A percentile compares a stretch with the other conserved stretches of the same genome.
phyloP scores from a whole-genome alignment of 2,329 filamentous ascomycete species.

The Hymenoscyphus infarciens region DNA sequence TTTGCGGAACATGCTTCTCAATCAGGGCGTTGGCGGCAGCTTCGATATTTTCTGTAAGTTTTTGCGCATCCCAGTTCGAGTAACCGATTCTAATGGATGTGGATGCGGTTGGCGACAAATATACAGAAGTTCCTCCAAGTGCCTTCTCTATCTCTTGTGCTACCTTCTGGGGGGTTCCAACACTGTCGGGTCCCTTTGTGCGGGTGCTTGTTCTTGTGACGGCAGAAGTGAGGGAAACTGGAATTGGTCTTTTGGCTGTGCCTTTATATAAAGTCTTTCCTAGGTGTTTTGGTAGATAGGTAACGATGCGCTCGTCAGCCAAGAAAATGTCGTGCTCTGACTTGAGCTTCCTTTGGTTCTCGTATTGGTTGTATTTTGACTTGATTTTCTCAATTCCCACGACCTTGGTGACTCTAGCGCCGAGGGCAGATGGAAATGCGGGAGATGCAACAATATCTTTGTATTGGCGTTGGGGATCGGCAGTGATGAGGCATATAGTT shows the following conservation, averaged over 20 bases:
- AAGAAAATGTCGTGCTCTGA: constrained; percentile 91
- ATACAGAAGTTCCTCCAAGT: constrained; percentile 71
- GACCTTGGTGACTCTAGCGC: constrained; percentile 67
- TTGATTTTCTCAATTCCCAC: constrained; percentile 84
- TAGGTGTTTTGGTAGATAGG: constrained; percentile 68
- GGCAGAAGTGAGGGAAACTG: constrained; percentile 66
- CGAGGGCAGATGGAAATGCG: constrained; percentile 64
- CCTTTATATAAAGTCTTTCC: constrained; percentile 92
- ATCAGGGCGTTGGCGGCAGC: constrained; percentile 67
- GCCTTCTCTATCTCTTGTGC: constrained; percentile 80
- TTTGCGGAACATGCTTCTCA: constrained; percentile 76
- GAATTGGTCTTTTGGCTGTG: constrained; percentile 80
- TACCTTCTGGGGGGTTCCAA: constrained; percentile 49
- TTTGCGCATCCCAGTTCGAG: constrained; percentile 68
- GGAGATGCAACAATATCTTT: constrained; percentile 81
- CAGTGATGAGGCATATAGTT: constrained; percentile 82
- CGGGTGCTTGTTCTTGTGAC: constrained; percentile 58
- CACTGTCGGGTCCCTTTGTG: constrained; percentile 47
- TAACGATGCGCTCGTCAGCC: constrained; percentile 81
- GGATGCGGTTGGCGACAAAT: constrained; percentile 73
- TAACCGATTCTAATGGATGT: constrained; percentile 78
- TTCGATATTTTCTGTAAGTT: constrained; percentile 77
- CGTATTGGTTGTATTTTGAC: constrained; percentile 84
- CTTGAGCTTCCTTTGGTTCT: constrained; percentile 77
- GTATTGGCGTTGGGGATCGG: constrained; percentile 76